Conservation (phyloP, 108 stramenopile species). For the Conticribra guillardii region DNA sequence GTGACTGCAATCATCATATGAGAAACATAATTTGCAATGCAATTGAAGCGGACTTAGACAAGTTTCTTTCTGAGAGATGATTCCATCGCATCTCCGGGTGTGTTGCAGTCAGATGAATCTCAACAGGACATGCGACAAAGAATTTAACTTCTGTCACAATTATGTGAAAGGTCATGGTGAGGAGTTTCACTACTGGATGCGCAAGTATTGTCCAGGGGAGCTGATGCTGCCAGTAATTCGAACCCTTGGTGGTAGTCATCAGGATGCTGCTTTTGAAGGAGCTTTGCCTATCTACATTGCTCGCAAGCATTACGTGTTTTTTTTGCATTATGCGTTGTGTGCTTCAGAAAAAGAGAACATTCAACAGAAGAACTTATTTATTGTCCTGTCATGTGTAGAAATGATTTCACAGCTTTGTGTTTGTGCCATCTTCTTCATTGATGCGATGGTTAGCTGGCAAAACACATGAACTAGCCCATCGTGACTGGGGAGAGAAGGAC, state of each 20-base stretch:
- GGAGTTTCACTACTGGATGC: background rate
- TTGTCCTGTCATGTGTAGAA: too few species aligned
- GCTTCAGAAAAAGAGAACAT: too few species aligned
- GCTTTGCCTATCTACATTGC: slow-evolving; percentile 6
- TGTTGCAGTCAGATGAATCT: background rate
- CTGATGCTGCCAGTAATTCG: background rate
- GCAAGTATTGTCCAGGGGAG: background rate
- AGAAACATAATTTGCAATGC: background rate
- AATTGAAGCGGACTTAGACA: background rate
- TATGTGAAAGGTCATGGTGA: background rate
- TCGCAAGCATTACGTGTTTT: too few species aligned
- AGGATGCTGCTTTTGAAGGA: slow-evolving; percentile 3
- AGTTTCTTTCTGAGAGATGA: background rate
- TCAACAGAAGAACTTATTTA: too few species aligned
- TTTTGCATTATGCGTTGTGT: too few species aligned
- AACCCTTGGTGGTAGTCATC: background rate
- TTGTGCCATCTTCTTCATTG: too few species aligned
- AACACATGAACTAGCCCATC: slow-evolving; percentile 24
- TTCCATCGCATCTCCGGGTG: background rate
- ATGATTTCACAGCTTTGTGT: too few species aligned
- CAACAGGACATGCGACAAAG: background rate
- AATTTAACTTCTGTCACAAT: background rate
- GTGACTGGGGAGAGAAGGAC: slow-evolving; percentile 11
- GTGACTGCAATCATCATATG: slow-evolving; percentile 1
- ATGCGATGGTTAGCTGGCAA: too few species aligned